Evolutionary conservation across 2,329 filamentous ascomycete species (phyloP), one percentile per base, ranked within the genome.

Genomic region (Drechslerella dactyloides): DNA sequence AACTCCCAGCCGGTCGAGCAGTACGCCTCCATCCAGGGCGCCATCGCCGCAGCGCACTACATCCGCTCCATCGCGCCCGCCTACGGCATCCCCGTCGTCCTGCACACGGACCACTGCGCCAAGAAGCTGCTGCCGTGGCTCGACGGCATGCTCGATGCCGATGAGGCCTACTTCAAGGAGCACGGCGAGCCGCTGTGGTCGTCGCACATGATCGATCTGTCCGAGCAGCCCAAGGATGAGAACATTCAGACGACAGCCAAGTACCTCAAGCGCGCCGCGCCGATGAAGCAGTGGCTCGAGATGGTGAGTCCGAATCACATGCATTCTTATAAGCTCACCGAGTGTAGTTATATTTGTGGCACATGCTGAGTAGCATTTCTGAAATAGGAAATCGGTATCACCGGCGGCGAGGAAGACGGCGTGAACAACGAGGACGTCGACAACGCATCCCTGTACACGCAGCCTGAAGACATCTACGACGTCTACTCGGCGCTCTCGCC

Each of bases 61-160:
- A 91, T 97, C 83, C 91, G 93, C 79, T 84, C 90, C 76, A 83
- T 97, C 78, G 91, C 94, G 58, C 91, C 93, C 73, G 77, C 86
- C 77, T 99, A 99, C 83, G 91, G 89, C 77, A 84, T 97, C 76
- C 93, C 93, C 78, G 91, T 96, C 77, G 85, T 97, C 78, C 88
- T 97, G 72, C 93, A 97, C 87, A 96, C 93, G 80, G 94, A 99
- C 82, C 94, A 97, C 85, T 96, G 93, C 83, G 93, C 94, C 80
- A 97, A 97, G 90, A 97, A 97, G 89, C 91, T 97, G 70, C 88
- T 97, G 66, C 94, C 94, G 74, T 97, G 93, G 93, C 85, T 97
- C 80, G 93, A 97, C 79, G 93, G 93, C 80, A 93, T 97, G 88
- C 83, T 97, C 77, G 92, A 94, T 75, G 93, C 89, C 77, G 94